These are phyloP conservation scores for Aurifilum marmelostoma DNA, from an alignment of 2,329 filamentous ascomycete species.

Conservation along the genomic window DNA sequence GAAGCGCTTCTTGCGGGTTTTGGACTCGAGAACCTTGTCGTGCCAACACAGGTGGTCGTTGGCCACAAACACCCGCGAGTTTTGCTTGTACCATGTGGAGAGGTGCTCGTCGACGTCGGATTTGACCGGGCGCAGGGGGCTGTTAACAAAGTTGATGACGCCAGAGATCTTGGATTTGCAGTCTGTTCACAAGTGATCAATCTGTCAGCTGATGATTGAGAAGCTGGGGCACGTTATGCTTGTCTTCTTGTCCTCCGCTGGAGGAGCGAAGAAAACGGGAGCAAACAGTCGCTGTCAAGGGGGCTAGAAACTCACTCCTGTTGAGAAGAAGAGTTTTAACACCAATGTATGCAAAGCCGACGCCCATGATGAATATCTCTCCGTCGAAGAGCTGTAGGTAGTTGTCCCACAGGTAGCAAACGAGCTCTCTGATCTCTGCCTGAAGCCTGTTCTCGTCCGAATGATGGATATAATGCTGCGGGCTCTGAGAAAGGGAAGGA, in stretches of 20 bases:
- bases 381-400: slow-evolving; percentile 81
- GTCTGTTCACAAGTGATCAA: slow-evolving; percentile 42
- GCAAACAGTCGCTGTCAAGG: slow-evolving; percentile 24
- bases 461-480: slow-evolving; percentile 50
- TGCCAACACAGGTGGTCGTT: slow-evolving; percentile 76
- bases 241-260: background rate
- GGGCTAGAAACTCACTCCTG: slow-evolving; percentile 56
- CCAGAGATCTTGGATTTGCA: slow-evolving; percentile 71
- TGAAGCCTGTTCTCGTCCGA: slow-evolving; percentile 54
- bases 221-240: too few species aligned
- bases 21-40: slow-evolving; percentile 61
- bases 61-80: slow-evolving; percentile 79
- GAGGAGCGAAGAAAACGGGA: background rate
- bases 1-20: slow-evolving; percentile 63
- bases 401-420: slow-evolving; percentile 94
- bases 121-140: slow-evolving; percentile 75
- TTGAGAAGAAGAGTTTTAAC: slow-evolving; percentile 80
- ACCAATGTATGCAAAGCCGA: slow-evolving; percentile 86
- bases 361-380: slow-evolving; percentile 82
- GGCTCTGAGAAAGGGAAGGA: slow-evolving; percentile 44
- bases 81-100: slow-evolving; percentile 80
- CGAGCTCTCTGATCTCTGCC: slow-evolving; percentile 69
- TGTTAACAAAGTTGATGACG: slow-evolving; percentile 80
- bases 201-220: too few species aligned
- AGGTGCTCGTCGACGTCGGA: slow-evolving; percentile 76